phyloP scores from a whole-genome alignment of 106 monocot species.

The Dendrobium chrysotoxum region DNA sequence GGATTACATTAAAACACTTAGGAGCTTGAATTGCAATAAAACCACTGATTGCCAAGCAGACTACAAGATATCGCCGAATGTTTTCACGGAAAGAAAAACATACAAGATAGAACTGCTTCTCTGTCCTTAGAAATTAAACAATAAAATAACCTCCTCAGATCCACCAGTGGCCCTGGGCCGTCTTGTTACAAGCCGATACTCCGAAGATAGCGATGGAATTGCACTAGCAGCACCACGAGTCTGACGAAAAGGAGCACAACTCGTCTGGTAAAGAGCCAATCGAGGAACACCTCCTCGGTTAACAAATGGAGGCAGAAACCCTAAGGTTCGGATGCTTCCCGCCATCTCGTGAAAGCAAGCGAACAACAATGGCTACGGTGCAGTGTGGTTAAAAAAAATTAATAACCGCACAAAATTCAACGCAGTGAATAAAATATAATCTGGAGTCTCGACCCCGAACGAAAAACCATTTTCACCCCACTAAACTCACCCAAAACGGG shows the following conservation, averaged over 20 bases:
- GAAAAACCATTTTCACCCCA: too few relatives aligned
- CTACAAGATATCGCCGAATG: background rate
- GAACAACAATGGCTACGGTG: too few relatives aligned
- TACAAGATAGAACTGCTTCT: background rate
- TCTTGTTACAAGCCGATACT: background rate
- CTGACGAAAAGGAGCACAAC: background rate
- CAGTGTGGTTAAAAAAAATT: too few relatives aligned
- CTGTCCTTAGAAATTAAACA: background rate
- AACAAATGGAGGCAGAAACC: background rate
- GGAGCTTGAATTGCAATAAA: background rate
- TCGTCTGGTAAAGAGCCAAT: background rate
- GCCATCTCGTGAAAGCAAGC: background rate
- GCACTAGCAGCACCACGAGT: background rate
- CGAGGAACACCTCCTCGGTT: background rate
- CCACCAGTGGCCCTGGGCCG: background rate
- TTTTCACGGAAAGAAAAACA: background rate
- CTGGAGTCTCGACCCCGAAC: too few relatives aligned
- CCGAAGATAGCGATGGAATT: background rate
- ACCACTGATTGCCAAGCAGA: background rate
- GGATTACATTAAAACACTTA: background rate
- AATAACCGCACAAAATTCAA: too few relatives aligned
- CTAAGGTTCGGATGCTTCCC: background rate
- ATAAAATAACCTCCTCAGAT: conserved; percentile 1
- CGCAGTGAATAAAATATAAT: too few relatives aligned
- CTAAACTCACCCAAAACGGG: too few relatives aligned